Base-by-base conservation (phyloP, 805 yeast genomes). In the Metschnikowia noctiluminum region DNA sequence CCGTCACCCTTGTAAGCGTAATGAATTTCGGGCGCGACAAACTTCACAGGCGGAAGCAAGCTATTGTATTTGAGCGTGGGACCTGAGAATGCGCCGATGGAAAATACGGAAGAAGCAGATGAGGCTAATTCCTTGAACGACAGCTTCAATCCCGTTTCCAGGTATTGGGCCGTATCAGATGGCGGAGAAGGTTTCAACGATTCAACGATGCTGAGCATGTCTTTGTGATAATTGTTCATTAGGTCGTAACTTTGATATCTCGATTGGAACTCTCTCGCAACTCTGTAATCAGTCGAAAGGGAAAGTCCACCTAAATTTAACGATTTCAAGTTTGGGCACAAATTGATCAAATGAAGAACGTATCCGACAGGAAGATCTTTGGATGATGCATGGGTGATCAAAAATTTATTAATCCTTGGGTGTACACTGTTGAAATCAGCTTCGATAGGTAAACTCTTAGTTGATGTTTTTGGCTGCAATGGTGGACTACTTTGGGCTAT, bases 281-380 rank as follows among this genome's bases (percentile, higher is more conserved):
- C 69, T 50, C 78, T 76, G 59, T 84, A 89, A 66, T 89, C 97
- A 13, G 73, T 69, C 6, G 88, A 84, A 9, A 88, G 66, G 1
- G 86, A 77, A 7, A 89, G 56, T 42, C 77, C 76, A 6, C 81
- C 81, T n/a, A 89, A 63, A 57, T 89, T 75, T 26, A 89, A 56
- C 3, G 66, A 57, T 13, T 61, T 65, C 35, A 89, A 57, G 55
- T 85, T 84, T 12, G 81, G 81, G 60, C 96, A 90, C 32, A 79
- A 68, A n/a, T 76, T 76, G 35, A 89, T 60, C 35, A 89, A 59
- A 62, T 87, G 95, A 12, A 89, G 60, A 9, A 90, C 59, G 53
- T 81, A 80, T 0, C 96, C 97, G 28, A 85, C 68, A 1, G 97
- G 97, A 7, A 89, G 62, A 62, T 89, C 97, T 55, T 78, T 81